Percentiles rank a stretch among this genome's conserved stretches.
Conservation (phyloP, 805 yeast genomes). For the Diddensiella caesifluorescens region DNA sequence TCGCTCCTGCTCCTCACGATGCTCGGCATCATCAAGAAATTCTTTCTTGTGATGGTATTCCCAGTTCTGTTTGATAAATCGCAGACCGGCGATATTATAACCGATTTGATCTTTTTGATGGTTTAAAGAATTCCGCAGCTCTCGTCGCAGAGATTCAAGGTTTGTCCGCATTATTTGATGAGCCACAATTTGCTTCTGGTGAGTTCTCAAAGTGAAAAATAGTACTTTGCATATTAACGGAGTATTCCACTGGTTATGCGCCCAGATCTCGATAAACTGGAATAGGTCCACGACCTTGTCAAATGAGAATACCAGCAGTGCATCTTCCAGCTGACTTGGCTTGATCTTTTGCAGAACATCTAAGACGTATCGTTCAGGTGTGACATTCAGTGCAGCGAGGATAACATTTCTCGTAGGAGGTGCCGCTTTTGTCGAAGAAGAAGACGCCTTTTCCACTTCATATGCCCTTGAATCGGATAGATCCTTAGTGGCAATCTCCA, state of each 20-base stretch:
- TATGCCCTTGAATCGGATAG: constrained; percentile 52
- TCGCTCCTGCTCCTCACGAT: constrained; percentile 47
- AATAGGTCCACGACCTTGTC: constrained; percentile 70
- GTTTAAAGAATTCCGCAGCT: constrained; percentile 53
- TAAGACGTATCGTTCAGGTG: constrained; percentile 76
- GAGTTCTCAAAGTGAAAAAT: constrained; percentile 65
- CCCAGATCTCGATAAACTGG: constrained; percentile 71
- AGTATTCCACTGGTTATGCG: constrained; percentile 45
- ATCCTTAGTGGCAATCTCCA: constrained; percentile 76
- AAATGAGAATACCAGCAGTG: constrained; percentile 84
- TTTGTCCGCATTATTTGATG: constrained; percentile 49
- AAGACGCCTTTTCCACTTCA: constrained; percentile 34
- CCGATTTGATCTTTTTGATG: constrained; percentile 60
- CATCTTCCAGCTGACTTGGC: constrained; percentile 87
- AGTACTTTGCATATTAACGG: constrained; percentile 68
- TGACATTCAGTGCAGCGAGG: constrained; percentile 62
- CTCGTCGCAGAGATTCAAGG: constrained; percentile 55
- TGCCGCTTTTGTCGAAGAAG: constrained; percentile 41
- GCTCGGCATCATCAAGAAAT: constrained; percentile 64
- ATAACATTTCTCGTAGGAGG: constrained; percentile 66
- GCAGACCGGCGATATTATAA: constrained; percentile 77
- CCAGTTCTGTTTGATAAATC: constrained; percentile 73
- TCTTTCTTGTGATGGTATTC: constrained; percentile 64
- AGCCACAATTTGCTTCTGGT: constrained; percentile 70
- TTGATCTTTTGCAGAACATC: constrained; percentile 64